Conservation (phyloP, 306 rosid species). For the Fragaria vesca region DNA sequence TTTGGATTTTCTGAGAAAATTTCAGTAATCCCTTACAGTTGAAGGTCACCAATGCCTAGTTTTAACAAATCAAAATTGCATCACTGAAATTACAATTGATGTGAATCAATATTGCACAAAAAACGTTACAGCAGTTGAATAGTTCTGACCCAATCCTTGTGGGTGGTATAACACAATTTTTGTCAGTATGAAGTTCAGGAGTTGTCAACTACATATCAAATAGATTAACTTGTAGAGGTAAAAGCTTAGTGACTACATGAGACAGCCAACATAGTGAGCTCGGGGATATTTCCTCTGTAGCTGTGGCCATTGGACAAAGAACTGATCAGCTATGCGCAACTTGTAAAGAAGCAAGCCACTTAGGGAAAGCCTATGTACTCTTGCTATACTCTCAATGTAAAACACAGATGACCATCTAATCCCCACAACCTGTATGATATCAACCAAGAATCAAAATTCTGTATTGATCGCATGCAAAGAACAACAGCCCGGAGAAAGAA, state of each 20-base stretch:
- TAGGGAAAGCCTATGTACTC: slow-evolving; percentile 85
- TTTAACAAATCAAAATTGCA: neutral
- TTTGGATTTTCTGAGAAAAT: neutral
- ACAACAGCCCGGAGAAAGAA: neutral
- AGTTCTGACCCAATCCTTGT: neutral
- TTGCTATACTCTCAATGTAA: slow-evolving; percentile 94
- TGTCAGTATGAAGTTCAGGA: neutral
- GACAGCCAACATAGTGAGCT: slow-evolving; percentile 81
- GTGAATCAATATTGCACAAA: neutral
- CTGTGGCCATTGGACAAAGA: slow-evolving; percentile 95
- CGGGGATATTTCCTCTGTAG: slow-evolving; percentile 65
- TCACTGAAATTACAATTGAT: neutral
- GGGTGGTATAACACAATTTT: neutral
- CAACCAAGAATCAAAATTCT: neutral
- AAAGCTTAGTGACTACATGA: slow-evolving; percentile 52
- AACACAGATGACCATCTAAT: slow-evolving; percentile 86
- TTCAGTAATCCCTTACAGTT: neutral
- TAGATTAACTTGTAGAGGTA: too few relatives aligned
- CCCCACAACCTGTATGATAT: slow-evolving; percentile 19
- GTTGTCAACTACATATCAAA: neutral
- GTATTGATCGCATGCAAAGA: neutral
- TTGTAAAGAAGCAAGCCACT: slow-evolving; percentile 89
- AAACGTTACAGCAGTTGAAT: neutral
- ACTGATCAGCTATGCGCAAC: slow-evolving; percentile 71
- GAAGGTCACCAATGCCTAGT: neutral